Conservation (phyloP, 371 early-diverging fungal genomes). For the Chytridiales sp. region DNA sequence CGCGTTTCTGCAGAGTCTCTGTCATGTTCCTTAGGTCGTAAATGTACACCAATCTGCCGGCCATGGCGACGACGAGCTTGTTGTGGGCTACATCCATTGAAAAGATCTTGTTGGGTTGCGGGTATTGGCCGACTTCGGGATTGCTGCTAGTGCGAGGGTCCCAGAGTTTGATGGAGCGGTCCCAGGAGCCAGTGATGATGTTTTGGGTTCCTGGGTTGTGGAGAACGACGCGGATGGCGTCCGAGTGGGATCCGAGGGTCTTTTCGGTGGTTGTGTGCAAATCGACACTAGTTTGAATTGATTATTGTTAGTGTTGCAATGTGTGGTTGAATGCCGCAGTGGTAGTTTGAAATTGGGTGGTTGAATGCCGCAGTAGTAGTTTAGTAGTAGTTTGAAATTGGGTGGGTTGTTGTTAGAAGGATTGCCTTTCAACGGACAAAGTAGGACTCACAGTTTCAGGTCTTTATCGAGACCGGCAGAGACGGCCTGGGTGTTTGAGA, state of each 20-base stretch:
- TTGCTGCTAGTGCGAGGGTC: constrained; percentile 67
- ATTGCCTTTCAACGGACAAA: background rate
- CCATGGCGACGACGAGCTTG: constrained; percentile 80
- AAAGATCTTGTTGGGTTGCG: constrained; percentile 72
- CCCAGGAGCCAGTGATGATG: constrained; percentile 88
- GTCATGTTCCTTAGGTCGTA: constrained; percentile 83
- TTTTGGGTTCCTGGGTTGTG: constrained; percentile 8
- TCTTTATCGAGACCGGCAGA: constrained; percentile 69
- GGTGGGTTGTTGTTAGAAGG: constrained; percentile 23
- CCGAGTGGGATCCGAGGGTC: constrained; percentile 47
- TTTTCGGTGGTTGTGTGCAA: constrained; percentile 57
- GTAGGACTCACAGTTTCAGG: constrained; percentile 56
- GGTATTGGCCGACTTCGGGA: constrained; percentile 39
- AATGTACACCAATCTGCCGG: constrained; percentile 71
- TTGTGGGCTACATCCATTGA: constrained; percentile 72
- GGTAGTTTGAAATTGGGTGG: no score
- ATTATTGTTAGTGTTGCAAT: no score
- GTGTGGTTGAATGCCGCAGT: no score
- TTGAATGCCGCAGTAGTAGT: no score
- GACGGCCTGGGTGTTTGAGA: constrained; percentile 46
- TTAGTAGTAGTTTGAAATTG: constrained; percentile 45
- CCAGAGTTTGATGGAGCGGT: constrained; percentile 78
- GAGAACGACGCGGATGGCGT: constrained; percentile 40
- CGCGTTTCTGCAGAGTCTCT: constrained; percentile 70
- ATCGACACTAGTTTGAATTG: constrained; percentile 64